Conservation (phyloP, 2,329 filamentous ascomycete species). For the Beauveria pseudobassiana region DNA sequence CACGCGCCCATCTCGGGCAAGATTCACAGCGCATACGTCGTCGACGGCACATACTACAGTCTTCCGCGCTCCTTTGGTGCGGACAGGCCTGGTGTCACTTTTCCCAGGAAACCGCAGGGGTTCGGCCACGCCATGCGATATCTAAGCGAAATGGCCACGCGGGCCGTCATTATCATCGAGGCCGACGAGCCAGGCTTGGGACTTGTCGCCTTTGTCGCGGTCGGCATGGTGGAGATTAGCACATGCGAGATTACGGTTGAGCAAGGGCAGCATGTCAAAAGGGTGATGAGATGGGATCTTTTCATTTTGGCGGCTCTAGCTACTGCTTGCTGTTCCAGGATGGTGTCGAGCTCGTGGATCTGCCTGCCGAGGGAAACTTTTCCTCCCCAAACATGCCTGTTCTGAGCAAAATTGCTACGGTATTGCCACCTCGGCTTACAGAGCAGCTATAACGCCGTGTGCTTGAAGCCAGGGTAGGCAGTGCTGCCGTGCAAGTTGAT, state of each 20-base stretch:
- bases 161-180: constrained; percentile 63
- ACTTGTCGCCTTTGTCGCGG: constrained; percentile 60
- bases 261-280: constrained; percentile 60
- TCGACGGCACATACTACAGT: constrained; percentile 61
- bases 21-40: constrained; percentile 48
- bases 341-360: constrained; percentile 39
- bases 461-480: not conserved
- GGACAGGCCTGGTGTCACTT: constrained; percentile 18
- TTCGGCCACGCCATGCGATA: constrained; percentile 55
- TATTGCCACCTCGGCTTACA: not conserved
- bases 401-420: constrained; percentile 26
- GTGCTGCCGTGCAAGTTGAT: not conserved
- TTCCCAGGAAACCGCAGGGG: constrained; percentile 30
- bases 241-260: constrained; percentile 64
- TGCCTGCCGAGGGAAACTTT: constrained; percentile 20
- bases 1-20: constrained; percentile 59
- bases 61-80: constrained; percentile 39
- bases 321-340: constrained; percentile 61
- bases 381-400: constrained; percentile 22
- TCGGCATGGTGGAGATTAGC: constrained; percentile 72
- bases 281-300: constrained; percentile 69
- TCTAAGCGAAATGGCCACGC: constrained; percentile 57
- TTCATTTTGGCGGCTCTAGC: constrained; percentile 69
- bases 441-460: not conserved
- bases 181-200: constrained; percentile 61